phyloP scores from a whole-genome alignment of 2,329 filamentous ascomycete species.

The Penicillium vulpinum region DNA sequence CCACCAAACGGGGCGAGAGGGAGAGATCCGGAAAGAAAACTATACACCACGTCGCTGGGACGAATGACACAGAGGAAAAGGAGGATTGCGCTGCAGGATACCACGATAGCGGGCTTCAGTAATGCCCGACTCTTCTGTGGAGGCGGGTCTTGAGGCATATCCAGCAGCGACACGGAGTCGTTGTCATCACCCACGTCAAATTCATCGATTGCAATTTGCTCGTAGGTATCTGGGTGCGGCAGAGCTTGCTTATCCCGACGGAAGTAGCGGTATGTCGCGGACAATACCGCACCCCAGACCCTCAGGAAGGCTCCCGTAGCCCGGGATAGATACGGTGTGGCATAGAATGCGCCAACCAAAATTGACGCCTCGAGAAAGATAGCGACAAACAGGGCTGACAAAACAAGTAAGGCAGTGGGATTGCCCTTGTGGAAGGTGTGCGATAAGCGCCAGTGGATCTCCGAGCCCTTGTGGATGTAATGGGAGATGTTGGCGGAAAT shows the following conservation, averaged over 20 bases:
- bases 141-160: not conserved
- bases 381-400: conserved; percentile 15
- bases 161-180: conserved; percentile 11
- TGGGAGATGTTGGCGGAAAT: conserved; percentile 23
- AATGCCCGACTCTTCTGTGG: not conserved
- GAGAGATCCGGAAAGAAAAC: conserved; percentile 20
- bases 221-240: conserved; percentile 19
- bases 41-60: conserved; percentile 16
- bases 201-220: conserved; percentile 20
- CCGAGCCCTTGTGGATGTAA: conserved; percentile 19
- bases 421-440: conserved; percentile 13
- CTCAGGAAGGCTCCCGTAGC: conserved; percentile 8
- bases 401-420: conserved; percentile 9
- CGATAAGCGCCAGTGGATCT: conserved; percentile 27
- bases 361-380: conserved; percentile 14
- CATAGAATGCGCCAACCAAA: conserved; percentile 12
- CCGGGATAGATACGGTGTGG: conserved; percentile 14
- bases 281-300: conserved; percentile 11
- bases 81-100: conserved; percentile 4
- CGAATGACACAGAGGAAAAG: conserved; percentile 15
- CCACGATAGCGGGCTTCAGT: conserved; percentile 6
- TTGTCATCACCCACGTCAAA: conserved; percentile 15
- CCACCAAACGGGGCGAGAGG: conserved; percentile 20
- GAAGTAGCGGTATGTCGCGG: not conserved
- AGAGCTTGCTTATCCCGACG: conserved; percentile 2